Percentiles rank a stretch among this genome's conserved stretches.
Evolutionary conservation across 2,329 filamentous ascomycete genomes (phyloP).

Genomic region (Penicillium vulpinum): DNA sequence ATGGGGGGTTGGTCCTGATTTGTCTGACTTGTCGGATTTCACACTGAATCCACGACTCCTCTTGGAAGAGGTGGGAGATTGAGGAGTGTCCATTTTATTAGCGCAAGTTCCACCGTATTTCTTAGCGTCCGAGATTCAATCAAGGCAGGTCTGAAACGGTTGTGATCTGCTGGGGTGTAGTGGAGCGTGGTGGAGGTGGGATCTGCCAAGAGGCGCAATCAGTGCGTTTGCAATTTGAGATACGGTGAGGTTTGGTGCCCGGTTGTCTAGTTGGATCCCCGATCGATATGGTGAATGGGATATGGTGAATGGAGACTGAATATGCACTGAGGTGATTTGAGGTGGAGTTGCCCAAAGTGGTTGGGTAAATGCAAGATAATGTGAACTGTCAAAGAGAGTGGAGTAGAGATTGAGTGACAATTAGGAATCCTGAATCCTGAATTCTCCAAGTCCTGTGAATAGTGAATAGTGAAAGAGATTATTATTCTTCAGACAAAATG

Average conservation of each 20-base stretch:
- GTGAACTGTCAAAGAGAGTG: neutral
- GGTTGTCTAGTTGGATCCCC: neutral
- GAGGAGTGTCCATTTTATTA: conserved; percentile 37
- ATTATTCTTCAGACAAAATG: too few species aligned
- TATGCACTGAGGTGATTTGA: neutral
- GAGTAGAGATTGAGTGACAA: too few species aligned
- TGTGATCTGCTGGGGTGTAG: conserved; percentile 30
- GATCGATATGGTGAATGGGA: neutral
- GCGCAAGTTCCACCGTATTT: conserved; percentile 16
- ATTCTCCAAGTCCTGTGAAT: too few species aligned
- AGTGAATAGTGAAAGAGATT: too few species aligned
- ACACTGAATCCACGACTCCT: conserved; percentile 53
- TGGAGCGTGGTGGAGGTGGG: conserved; percentile 23
- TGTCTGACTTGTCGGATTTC: conserved; percentile 62
- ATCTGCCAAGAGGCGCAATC: conserved; percentile 28
- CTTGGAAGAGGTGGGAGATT: conserved; percentile 27
- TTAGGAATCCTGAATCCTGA: neutral
- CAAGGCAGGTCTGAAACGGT: conserved; percentile 30
- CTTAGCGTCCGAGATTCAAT: conserved; percentile 37
- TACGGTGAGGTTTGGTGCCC: neutral
- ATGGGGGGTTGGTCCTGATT: conserved; percentile 41
- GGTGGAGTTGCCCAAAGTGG: neutral
- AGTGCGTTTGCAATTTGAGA: conserved; percentile 6
- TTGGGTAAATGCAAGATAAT: neutral
- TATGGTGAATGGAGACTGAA: neutral